These are phyloP conservation scores for Diaporthe citrichinensis DNA, from an alignment of 2,329 filamentous ascomycete genomes.

Conservation along the genomic window DNA sequence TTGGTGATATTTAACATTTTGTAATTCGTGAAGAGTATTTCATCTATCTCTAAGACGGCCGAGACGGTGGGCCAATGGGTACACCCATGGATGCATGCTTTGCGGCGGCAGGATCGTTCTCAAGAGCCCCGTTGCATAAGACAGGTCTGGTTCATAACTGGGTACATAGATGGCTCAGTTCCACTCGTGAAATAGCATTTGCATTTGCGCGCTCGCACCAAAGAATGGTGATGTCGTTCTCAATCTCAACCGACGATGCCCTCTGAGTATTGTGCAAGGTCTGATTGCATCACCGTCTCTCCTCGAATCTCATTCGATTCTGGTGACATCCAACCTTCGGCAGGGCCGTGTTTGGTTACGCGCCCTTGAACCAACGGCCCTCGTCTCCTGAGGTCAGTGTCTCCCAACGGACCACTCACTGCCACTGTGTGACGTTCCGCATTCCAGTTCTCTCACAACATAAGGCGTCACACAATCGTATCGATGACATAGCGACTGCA, in stretches of 20 bases:
- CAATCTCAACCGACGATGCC: background rate
- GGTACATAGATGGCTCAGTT: slow-evolving; percentile 1
- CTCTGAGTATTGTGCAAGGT: background rate
- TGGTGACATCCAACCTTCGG: background rate
- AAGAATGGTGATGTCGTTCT: background rate
- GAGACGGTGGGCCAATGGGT: background rate
- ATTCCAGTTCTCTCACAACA: background rate
- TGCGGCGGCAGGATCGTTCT: background rate
- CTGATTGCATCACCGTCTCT: background rate
- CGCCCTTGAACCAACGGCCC: background rate
- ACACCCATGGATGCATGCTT: background rate
- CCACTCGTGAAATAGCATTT: slow-evolving; percentile 5
- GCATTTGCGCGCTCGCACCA: background rate
- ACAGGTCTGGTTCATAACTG: slow-evolving; percentile 12
- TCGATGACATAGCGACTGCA: background rate
- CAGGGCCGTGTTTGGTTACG: background rate
- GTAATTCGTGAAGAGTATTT: slow-evolving; percentile 9
- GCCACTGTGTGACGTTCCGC: background rate
- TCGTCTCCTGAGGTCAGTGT: background rate
- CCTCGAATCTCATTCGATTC: background rate
- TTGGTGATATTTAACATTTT: slow-evolving; percentile 1
- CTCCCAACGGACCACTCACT: background rate
- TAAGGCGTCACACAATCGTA: background rate
- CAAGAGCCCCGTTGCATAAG: slow-evolving; percentile 14
- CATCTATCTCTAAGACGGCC: background rate